A percentile compares a stretch with the other conserved stretches of the same genome.
Evolutionary conservation across 768 basidiomycete species (phyloP).

Genomic region (Amanita subjunquillea): DNA sequence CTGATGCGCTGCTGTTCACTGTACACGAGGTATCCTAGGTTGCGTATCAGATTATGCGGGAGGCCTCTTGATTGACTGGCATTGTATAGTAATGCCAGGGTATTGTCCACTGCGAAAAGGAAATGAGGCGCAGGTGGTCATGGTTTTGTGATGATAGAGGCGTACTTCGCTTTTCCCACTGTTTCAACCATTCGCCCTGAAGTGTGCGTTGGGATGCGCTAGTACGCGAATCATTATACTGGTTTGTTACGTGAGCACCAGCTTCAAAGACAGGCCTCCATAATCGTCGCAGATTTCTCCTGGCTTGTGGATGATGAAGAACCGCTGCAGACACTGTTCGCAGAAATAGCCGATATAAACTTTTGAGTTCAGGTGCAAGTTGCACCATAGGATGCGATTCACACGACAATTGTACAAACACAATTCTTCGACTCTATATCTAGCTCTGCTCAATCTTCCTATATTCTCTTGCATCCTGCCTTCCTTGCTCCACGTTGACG

Average conservation of each 20-base stretch:
- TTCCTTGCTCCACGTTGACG: slow-evolving; percentile 64
- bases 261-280: slow-evolving; percentile 47
- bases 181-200: slow-evolving; percentile 31
- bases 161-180: slow-evolving; percentile 50
- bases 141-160: neutral
- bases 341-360: slow-evolving; percentile 51
- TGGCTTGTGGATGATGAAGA: slow-evolving; percentile 35
- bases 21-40: slow-evolving; percentile 32
- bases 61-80: slow-evolving; percentile 57
- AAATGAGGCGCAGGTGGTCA: neutral
- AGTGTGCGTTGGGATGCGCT: slow-evolving; percentile 17
- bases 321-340: slow-evolving; percentile 49
- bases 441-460: neutral
- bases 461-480: slow-evolving; percentile 37
- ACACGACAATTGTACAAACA: no score
- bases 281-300: slow-evolving; percentile 32
- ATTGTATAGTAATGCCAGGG: slow-evolving; percentile 48
- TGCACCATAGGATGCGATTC: slow-evolving; percentile 1
- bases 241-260: slow-evolving; percentile 31
- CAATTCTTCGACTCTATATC: neutral
- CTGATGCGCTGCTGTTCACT: slow-evolving; percentile 21
- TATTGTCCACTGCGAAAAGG: slow-evolving; percentile 48
- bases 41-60: slow-evolving; percentile 47
- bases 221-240: slow-evolving; percentile 23
- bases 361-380: slow-evolving; percentile 34